A percentile compares a stretch with the other conserved stretches of the same genome.
Evolutionary conservation across 768 basidiomycete species (phyloP).

Genomic region (Peribolospora kevripleyi): DNA sequence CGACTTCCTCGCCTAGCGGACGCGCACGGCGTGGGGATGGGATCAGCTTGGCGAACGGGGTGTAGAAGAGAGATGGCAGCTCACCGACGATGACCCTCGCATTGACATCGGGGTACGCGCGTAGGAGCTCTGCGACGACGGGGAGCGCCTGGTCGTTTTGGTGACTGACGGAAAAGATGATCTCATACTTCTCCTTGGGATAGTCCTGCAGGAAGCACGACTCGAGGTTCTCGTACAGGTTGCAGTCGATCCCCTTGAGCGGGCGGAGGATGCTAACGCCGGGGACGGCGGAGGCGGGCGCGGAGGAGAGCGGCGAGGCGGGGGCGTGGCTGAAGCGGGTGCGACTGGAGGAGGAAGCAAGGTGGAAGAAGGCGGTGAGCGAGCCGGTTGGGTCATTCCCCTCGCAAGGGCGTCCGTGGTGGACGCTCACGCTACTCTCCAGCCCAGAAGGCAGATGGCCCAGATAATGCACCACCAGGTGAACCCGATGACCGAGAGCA

Average conservation of each 20-base stretch:
- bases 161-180: constrained; percentile 75
- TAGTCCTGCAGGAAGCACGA: constrained; percentile 82
- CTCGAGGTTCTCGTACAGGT: constrained; percentile 87
- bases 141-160: constrained; percentile 66
- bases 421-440: constrained; percentile 36
- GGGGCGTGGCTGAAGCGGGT: constrained; percentile 46
- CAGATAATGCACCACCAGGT: constrained; percentile 40
- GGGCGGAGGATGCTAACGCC: constrained; percentile 88
- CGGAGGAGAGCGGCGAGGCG: constrained; percentile 34
- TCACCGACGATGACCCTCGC: constrained; percentile 53
- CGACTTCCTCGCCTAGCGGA: constrained; percentile 42
- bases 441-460: constrained; percentile 42
- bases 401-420: background rate
- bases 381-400: background rate
- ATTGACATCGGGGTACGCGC: constrained; percentile 50
- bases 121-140: constrained; percentile 50
- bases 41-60: background rate
- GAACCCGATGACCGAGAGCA: background rate
- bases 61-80: constrained; percentile 2
- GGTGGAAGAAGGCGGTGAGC: background rate
- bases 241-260: constrained; percentile 79
- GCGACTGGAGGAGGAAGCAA: constrained; percentile 27
- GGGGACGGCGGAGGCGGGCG: constrained; percentile 29
- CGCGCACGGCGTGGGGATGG: too few species aligned
- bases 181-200: constrained; percentile 46